Evolutionary conservation across 1,284 basidiomycete genomes (phyloP), one percentile per base, ranked within the genome.

Genomic region (Microbotryum intermedium): DNA sequence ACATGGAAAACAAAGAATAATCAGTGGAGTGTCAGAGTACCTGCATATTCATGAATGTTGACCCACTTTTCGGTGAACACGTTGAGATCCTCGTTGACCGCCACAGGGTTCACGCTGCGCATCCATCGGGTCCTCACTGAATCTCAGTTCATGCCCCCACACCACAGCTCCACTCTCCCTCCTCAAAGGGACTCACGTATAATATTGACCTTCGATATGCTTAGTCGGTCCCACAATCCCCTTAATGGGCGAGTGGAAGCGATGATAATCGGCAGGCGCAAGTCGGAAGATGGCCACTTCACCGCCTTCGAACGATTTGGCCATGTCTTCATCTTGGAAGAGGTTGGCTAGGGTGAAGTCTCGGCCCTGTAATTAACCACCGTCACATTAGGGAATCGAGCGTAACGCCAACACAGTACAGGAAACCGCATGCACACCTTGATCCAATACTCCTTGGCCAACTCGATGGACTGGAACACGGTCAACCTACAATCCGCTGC

Each of bases 251-350:
- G 82, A 82, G 70, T 91, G 89, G 79, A 88, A 91, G 25, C 88
- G 82, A 71, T 90, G 88, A 69, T 90, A 91, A 72, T 91, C 89
- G 43, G 84, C 82, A 0, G 87, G 88, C 0, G 87, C 87, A 20
- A 89, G 80, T 23, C 86, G 80, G 76, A 88, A 88, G 60, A 85
- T 82, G 0, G 84, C 83, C 2, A 88, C 69, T 11, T 81, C 78
- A 0, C 79, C 79, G 23, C 79, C 77, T 21, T 77, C 72, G 54
- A 48, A 74, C 64, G 65, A 58, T 4, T 74, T 59, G n/a, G 69
- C 57, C 54, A 82, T 80, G 10, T 74, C 65, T 6, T 73, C 73
- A 11, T 81, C 80, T 11, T 74, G 73, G 6, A 91, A 77, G 9
- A 91, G 79, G 1, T 77, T 71, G 0, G 83, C 79, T 29, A 91